phyloP scores from a whole-genome alignment of 176 grass and related monocot genomes.

The Avena sativa region DNA sequence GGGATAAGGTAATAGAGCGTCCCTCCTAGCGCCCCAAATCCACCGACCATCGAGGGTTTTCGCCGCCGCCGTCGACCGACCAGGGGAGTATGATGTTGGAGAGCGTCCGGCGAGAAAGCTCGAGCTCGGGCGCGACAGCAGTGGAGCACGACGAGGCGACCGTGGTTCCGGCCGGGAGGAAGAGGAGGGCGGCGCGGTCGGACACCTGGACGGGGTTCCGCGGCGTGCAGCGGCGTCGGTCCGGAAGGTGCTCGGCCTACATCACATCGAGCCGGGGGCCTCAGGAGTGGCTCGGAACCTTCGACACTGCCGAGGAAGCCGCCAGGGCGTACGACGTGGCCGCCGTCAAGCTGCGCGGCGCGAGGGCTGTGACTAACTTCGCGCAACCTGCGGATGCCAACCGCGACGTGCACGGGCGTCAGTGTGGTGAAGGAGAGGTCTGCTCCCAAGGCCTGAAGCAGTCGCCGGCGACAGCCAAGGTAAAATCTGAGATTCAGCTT shows the following conservation, averaged over 20 bases:
- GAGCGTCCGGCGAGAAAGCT: background rate
- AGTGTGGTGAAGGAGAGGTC: no score
- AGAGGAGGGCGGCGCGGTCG: background rate
- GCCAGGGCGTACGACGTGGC: constrained; percentile 11
- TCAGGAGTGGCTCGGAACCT: constrained; percentile 13
- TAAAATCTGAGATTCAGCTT: background rate
- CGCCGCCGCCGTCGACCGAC: background rate
- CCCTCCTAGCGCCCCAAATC: background rate
- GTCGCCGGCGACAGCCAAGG: background rate
- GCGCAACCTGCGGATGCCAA: background rate
- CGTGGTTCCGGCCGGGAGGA: background rate
- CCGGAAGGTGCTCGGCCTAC: background rate
- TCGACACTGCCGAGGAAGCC: background rate
- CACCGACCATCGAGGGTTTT: background rate
- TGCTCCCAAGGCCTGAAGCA: no score
- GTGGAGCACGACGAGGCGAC: background rate
- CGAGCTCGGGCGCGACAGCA: background rate
- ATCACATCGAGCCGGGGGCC: background rate
- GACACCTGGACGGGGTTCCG: constrained; percentile 11
- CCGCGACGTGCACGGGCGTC: background rate
- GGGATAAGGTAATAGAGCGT: background rate
- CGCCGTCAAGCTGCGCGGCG: background rate
- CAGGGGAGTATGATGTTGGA: background rate
- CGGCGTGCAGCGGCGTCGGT: background rate
- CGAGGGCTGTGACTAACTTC: background rate